phyloP scores from a whole-genome alignment of 768 basidiomycete genomes.

The Cystobasidium ongulense region DNA sequence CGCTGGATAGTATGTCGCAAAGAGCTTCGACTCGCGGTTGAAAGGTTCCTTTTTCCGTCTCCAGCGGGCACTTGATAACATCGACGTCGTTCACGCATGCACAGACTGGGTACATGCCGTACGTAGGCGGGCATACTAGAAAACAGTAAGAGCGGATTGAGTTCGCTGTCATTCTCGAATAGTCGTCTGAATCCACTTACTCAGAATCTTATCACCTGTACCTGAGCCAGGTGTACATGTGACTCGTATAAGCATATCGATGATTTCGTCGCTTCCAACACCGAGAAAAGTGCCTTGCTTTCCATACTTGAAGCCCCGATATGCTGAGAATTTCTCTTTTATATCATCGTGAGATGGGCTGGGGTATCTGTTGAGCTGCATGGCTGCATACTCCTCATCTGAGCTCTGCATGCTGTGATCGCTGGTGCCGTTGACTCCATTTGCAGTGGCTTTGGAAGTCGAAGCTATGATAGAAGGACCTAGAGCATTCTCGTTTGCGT shows the following conservation, averaged over 20 bases:
- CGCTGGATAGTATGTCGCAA: slow-evolving; percentile 11
- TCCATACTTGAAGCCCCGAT: slow-evolving; percentile 60
- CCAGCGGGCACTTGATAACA: slow-evolving; percentile 66
- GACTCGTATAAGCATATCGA: slow-evolving; percentile 86
- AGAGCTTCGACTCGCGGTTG: slow-evolving; percentile 57
- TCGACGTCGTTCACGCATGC: slow-evolving; percentile 91
- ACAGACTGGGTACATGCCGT: slow-evolving; percentile 93
- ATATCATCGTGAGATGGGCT: slow-evolving; percentile 76
- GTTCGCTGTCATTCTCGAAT: neutral
- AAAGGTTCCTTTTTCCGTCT: slow-evolving; percentile 75
- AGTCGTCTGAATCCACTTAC: slow-evolving; percentile 48
- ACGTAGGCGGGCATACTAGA: slow-evolving; percentile 65
- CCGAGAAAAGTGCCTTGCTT: slow-evolving; percentile 77
- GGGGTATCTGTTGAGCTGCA: slow-evolving; percentile 77
- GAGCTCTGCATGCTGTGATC: slow-evolving; percentile 30
- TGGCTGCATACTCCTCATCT: slow-evolving; percentile 32
- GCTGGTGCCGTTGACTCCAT: neutral
- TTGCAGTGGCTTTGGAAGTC: slow-evolving; percentile 18
- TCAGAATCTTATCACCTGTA: slow-evolving; percentile 56
- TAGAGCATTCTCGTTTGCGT: slow-evolving; percentile 94
- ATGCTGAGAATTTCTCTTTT: slow-evolving; percentile 62
- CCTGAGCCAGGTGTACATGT: slow-evolving; percentile 71
- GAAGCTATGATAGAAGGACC: slow-evolving; percentile 56
- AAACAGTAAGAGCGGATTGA: neutral
- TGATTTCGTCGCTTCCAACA: slow-evolving; percentile 92